Evolutionary conservation across 129 eudicot species (phyloP).

Genomic region (Arctium lappa): DNA sequence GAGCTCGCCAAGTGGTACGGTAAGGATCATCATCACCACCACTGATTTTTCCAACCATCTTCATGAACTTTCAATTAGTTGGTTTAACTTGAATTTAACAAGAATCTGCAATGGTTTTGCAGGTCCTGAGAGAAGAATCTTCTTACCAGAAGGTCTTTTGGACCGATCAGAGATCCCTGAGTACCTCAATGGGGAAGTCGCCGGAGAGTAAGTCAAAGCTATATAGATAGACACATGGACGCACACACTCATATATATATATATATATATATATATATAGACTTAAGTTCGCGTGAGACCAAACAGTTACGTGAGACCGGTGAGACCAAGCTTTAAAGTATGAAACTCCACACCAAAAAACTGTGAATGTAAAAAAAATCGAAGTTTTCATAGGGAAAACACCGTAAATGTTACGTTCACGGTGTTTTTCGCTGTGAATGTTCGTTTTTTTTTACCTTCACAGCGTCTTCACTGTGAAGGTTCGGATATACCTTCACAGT

Average conservation of each 20-base stretch:
- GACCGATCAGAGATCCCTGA: slow-evolving; percentile 97
- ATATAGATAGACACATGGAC: neutral
- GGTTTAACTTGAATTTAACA: neutral
- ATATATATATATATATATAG: neutral
- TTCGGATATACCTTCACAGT: too few species aligned
- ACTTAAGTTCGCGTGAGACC: too few species aligned
- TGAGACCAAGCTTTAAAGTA: too few species aligned
- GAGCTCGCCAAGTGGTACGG: slow-evolving; percentile 99
- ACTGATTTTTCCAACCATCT: neutral
- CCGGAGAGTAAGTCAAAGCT: slow-evolving; percentile 77
- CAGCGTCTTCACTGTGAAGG: too few species aligned
- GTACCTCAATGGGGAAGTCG: slow-evolving; percentile 85
- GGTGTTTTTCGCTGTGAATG: too few species aligned
- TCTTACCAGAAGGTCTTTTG: slow-evolving; percentile 92
- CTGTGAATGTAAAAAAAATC: too few species aligned
- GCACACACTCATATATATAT: neutral
- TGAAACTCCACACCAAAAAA: too few species aligned
- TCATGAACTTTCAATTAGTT: neutral
- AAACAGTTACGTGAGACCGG: too few species aligned
- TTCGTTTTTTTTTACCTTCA: too few species aligned
- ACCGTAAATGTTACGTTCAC: too few species aligned
- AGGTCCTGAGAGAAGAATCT: slow-evolving; percentile 97
- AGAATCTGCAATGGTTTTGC: slow-evolving; percentile 16
- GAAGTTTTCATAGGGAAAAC: too few species aligned
- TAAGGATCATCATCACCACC: slow-evolving; percentile 29